phyloP scores from a whole-genome alignment of 148 eudicot species.

The Chenopodium berlandieri region DNA sequence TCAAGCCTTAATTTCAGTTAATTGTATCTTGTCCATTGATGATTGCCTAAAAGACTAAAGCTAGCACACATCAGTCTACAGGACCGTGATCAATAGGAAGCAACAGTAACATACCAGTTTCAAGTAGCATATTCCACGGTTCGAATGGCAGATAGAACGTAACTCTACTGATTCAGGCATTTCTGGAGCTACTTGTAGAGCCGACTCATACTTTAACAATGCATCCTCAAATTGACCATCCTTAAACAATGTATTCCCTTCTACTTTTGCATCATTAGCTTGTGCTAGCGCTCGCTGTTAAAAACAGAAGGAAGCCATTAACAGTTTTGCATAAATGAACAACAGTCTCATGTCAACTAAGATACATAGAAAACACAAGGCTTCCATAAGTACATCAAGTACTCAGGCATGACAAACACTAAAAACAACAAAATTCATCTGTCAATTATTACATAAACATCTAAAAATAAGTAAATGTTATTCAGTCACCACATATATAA shows the following conservation, averaged over 20 bases:
- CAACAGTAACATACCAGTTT: constrained; percentile 55
- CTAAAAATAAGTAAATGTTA: no score
- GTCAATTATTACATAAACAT: background rate
- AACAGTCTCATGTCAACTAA: background rate
- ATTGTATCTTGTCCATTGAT: background rate
- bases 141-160: constrained; percentile 84
- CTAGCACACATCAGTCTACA: background rate
- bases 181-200: constrained; percentile 70
- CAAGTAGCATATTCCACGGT: constrained; percentile 73
- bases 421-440: background rate
- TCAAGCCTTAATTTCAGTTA: background rate
- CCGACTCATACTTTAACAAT: constrained; percentile 57
- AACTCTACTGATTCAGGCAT: constrained; percentile 60
- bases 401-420: background rate
- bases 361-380: background rate
- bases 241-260: constrained; percentile 75
- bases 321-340: background rate
- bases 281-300: constrained; percentile 59
- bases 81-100: background rate
- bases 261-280: constrained; percentile 79
- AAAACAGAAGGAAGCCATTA: background rate
- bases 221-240: constrained; percentile 79
- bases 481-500: no score
- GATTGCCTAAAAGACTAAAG: background rate
- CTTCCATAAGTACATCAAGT: background rate